Evolutionary conservation across 1,139 yeast species (phyloP).

Genomic region (Arxiozyma telluris): DNA sequence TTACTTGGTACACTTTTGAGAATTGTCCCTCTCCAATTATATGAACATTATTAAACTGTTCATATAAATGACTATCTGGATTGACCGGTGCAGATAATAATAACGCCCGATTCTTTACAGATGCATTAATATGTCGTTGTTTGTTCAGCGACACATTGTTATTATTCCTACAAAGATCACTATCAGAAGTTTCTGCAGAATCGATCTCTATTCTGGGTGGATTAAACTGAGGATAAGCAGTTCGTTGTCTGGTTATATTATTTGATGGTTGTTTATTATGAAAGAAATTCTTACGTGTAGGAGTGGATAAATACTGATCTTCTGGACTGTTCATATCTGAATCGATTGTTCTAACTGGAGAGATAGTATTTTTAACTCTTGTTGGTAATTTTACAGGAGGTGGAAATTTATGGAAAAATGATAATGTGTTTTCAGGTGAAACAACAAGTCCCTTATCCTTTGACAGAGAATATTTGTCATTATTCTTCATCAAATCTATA

Average conservation of each 20-base stretch:
- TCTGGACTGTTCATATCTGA: conserved; percentile 1
- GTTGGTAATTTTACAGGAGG: conserved; percentile 4
- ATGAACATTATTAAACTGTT: conserved; percentile 64
- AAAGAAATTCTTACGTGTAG: conserved; percentile 12
- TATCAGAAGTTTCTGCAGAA: not conserved
- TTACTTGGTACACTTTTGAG: conserved; percentile 73
- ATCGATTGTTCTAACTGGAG: conserved; percentile 2
- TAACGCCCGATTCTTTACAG: not conserved
- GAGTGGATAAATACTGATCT: conserved; percentile 14
- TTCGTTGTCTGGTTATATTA: not conserved
- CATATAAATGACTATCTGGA: conserved; percentile 41
- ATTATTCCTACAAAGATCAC: not conserved
- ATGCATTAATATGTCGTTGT: conserved; percentile 8
- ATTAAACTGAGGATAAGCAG: not conserved
- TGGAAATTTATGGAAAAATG: conserved; percentile 5
- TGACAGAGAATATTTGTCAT: not conserved
- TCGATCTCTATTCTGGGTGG: not conserved
- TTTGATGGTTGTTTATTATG: not conserved
- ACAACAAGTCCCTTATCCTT: not conserved
- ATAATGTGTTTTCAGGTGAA: not conserved
- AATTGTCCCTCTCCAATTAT: conserved; percentile 81
- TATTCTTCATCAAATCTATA: conserved; percentile 4
- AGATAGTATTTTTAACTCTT: conserved; percentile 1
- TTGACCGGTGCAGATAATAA: conserved; percentile 9
- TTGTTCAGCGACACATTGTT: not conserved